Base-by-base conservation (phyloP, 2,329 filamentous ascomycete species). In the Fusarium concolor region DNA sequence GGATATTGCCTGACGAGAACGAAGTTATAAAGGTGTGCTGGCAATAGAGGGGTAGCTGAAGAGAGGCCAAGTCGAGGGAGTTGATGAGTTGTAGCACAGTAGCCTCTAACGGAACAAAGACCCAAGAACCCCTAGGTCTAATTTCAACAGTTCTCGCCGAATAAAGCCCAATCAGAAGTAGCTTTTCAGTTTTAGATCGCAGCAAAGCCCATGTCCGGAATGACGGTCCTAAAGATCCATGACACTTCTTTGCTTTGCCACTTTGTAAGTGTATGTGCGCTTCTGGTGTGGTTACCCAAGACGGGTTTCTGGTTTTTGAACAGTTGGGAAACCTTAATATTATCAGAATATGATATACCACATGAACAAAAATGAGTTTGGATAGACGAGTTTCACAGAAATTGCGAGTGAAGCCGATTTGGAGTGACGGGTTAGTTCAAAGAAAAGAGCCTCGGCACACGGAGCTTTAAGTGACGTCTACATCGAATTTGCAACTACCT, bases 361-460 rank as follows among this genome's bases (percentile, higher is more conserved):
- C 15, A 12, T 24, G 6, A 28, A 39, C 4, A 28, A 57, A 33
- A 15, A 24, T 8, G 18, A 10, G 12, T 22, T n/a, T 26, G 31
- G 14, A 33, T 33, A 15, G 10, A 33, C 18, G 15, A 43, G 24
- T 44, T 33, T 44, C 31, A 10, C 6, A 46, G 24, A 35, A 42
- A 41, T 26, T 26, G 26, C 26, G 14, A 26, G 29, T 28, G 35
- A 18, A 20, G 14, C 45, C 18, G 28, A 43, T 26, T 26, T 26
- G 26, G 9, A 7, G 26, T 10, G 26, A 26, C 26, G 26, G 33
- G 37, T 39, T 57, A 41, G 53, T 37, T 41, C 26, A 55, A 31
- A 26, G 35, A 45, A 52, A 42, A 33, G 38, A 52, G 53, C 66
- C 66, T 59, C 52, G 66, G 66, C 62, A 63, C 55, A 31, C 28